Evolutionary conservation across 202 grass and related monocot genomes (phyloP).

Genomic region (Hordeum pubiflorum): DNA sequence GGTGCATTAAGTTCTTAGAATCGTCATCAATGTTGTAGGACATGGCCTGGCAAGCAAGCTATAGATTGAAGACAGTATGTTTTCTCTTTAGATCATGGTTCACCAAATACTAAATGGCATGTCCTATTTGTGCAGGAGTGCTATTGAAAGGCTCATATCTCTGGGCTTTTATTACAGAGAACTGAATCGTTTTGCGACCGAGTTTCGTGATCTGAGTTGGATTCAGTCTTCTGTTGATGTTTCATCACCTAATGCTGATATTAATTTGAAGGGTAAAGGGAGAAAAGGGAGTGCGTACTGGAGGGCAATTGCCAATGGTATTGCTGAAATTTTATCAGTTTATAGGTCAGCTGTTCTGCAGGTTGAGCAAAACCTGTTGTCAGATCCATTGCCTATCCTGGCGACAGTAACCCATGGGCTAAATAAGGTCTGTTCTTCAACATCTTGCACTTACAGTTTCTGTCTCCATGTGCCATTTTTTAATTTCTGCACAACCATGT

Average conservation of each 20-base stretch:
- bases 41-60: not conserved
- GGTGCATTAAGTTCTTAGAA: not conserved
- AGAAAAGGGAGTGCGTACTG: slow-evolving; percentile 75
- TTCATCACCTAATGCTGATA: slow-evolving; percentile 30
- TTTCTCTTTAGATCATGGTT: not conserved
- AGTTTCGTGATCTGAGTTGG: slow-evolving; percentile 75
- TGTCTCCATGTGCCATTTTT: not conserved
- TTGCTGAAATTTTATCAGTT: slow-evolving; percentile 88
- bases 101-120: slow-evolving; percentile 5
- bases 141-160: slow-evolving; percentile 75
- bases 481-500: not conserved
- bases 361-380: slow-evolving; percentile 86
- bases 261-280: slow-evolving; percentile 35
- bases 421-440: slow-evolving; percentile 55
- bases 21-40: not conserved
- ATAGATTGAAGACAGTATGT: not conserved
- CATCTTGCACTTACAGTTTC: not conserved
- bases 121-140: slow-evolving; percentile 47
- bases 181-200: slow-evolving; percentile 70
- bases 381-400: slow-evolving; percentile 84
- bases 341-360: slow-evolving; percentile 90
- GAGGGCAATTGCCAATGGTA: slow-evolving; percentile 85
- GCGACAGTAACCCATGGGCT: slow-evolving; percentile 72
- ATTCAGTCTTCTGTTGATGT: slow-evolving; percentile 51
- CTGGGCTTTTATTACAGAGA: slow-evolving; percentile 91